Percentiles rank a stretch among this genome's conserved stretches.
Conservation (phyloP, 208 protist genomes). For the Leishmania martiniquensis region DNA sequence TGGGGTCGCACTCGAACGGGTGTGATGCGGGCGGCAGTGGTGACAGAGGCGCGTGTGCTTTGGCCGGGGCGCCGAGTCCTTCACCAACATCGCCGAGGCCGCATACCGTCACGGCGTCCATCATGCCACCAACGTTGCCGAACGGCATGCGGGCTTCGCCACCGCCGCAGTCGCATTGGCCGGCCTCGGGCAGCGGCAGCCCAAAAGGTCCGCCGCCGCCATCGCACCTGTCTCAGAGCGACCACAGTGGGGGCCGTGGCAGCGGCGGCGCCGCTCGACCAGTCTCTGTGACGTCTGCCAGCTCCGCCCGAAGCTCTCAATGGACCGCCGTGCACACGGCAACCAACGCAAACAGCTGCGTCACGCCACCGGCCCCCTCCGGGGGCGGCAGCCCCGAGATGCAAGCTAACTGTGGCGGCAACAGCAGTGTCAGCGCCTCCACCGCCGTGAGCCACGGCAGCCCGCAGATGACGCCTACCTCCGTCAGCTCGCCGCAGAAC, state of each 20-base stretch:
- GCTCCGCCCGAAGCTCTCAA: slow-evolving; percentile 7
- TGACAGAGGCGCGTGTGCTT: neutral
- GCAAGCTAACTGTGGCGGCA: neutral
- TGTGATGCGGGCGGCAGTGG: neutral
- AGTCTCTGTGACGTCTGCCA: neutral
- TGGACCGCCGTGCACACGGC: slow-evolving; percentile 38
- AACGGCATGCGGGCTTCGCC: neutral
- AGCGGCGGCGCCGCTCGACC: neutral
- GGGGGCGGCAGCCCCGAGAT: neutral
- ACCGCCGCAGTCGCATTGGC: neutral
- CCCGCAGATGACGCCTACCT: neutral
- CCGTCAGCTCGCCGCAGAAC: neutral
- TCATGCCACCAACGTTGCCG: neutral
- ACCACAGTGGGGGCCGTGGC: neutral
- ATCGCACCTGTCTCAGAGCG: neutral
- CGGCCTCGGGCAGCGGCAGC: neutral
- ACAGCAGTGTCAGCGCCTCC: neutral
- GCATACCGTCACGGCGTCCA: neutral
- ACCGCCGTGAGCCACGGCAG: neutral
- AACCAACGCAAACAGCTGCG: slow-evolving; percentile 30
- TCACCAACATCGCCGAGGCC: neutral
- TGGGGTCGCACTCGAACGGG: neutral
- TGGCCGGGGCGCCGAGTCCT: neutral
- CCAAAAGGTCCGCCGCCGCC: neutral
- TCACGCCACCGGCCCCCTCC: slow-evolving; percentile 16